Evolutionary conservation across 768 basidiomycete genomes (phyloP), one percentile per base, ranked within the genome.

Genomic region (Lepiota subincarnata): DNA sequence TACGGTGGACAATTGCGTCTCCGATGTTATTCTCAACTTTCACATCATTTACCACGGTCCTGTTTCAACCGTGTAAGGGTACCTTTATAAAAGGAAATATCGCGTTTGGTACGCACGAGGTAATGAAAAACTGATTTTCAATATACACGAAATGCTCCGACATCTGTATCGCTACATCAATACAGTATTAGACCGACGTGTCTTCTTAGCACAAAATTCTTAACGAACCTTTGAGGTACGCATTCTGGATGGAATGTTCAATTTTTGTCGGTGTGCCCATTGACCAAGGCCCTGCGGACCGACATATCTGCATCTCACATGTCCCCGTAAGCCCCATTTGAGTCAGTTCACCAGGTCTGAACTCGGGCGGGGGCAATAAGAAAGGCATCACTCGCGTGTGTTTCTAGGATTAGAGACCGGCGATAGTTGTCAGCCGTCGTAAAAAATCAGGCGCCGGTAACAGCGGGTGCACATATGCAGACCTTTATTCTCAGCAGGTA

Each of bases 111-210:
- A 59, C 88, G 65, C 67, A 92, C 90, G 89, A 91, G 1, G 89
- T 86, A 58, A 93, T 89, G 68, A 93, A 92, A 64, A 92, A 93
- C 65, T 93, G 91, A 60, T 94, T 93, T 66, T 98, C 96, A 58
- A 99, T 97, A 71, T 99, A 99, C 31, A 99, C 90, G 64, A 98
- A 99, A 64, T 97, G 93, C 60, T 98, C 93, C 20, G 93, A 95
- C 63, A 89, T 73, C 63, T 95, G 86, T 50, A 97, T 97, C 8
- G 92, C 92, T 94, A 55, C 45, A 12, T 7, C n/a, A 43, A 11
- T 39, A 55, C 37, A 19, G 38, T 34, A n/a, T 39, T 28, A 38
- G 24, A 40, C 19, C 11, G 11, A 26, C 1, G 40, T 20, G 35
- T 40, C 7, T 36, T 31, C 34, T 41, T 20, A 20, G 44, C 46